Evolutionary conservation across 495 filamentous ascomycete genomes (phyloP), one percentile per base, ranked within the genome.

Genomic region (Pyrenula aspistea): DNA sequence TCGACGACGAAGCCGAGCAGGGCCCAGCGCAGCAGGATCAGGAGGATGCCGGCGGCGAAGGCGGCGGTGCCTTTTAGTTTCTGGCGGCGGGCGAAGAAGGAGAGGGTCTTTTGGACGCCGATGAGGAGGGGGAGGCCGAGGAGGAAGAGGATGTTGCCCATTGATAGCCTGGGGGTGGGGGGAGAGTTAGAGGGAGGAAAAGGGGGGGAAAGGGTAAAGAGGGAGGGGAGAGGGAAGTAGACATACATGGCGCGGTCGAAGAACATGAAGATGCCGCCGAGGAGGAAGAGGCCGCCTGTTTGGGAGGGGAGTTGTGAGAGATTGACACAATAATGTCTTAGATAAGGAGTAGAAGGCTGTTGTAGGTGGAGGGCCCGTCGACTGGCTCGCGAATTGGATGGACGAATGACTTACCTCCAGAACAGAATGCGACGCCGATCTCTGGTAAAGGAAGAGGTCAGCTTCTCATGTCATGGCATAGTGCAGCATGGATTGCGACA

Each of bases 121-220:
- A 97, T 94, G 56, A 96, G 90, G 36, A 96, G 83, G 25, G 90
- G 93, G 2, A 98, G 79, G 68, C 93, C 93, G 77, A 95, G 83
- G 42, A 98, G 83, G 77, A 98, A 96, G 73, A 98, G 89, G 73
- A 98, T 94, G 68, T 94, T 95, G 67, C 89, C 89, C 89, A 94
- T 94, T 57, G 88, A 87, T 42, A 93, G 82, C 79, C 75, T 81
- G 59, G 61, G 60, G 23, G 51, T 55, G 58, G 52, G 25, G 25
- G 51, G 57, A 52, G 60, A 56, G 21, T 51, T 57, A 10, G 1
- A 51, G 49, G 20, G 25, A 22, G 49, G 48, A 48, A 2, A 12
- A n/a, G 51, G 12, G 8, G 1, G 11, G 12, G 24, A 8, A 4
- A 53, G 24, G 22, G 54, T 53, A 11, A 31, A 15, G 12, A 68